Conservation (phyloP, 192 early-diverging fungal species). For the Umbelopsis ramanniana region DNA sequence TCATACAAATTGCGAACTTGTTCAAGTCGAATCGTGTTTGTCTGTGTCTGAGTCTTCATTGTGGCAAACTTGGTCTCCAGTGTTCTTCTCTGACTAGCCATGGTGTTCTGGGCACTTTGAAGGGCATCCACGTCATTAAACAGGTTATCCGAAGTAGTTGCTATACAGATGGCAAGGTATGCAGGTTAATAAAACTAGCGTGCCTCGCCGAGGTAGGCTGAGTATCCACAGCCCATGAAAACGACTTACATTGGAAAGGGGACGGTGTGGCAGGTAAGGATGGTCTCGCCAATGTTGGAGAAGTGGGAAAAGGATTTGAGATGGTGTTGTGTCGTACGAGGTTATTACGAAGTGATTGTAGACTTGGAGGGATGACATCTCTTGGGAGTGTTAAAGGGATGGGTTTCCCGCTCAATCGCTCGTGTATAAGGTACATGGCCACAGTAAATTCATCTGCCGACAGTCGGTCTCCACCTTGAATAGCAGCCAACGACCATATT, state of each 20-base stretch:
- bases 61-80: constrained; percentile 34
- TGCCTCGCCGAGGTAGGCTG: no score
- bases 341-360: not conserved
- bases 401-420: constrained; percentile 51
- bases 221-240: no score
- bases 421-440: constrained; percentile 77
- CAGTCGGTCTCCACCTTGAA: constrained; percentile 58
- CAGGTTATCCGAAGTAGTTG: not conserved
- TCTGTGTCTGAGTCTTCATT: constrained; percentile 61
- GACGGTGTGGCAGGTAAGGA: not conserved
- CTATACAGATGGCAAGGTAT: not conserved
- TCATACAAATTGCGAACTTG: constrained; percentile 62
- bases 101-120: constrained; percentile 1
- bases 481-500: constrained; percentile 68
- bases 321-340: not conserved
- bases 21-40: constrained; percentile 58
- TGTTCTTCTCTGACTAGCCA: constrained; percentile 12
- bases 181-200: not conserved
- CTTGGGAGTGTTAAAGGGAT: constrained; percentile 62
- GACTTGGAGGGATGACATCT: constrained; percentile 75
- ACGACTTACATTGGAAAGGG: constrained; percentile 11
- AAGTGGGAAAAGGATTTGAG: not conserved
- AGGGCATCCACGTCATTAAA: constrained; percentile 8
- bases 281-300: not conserved
- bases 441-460: constrained; percentile 75